Evolutionary conservation across 1,139 yeast genomes (phyloP).

Genomic region (Nakaseomyces bracarensis): DNA sequence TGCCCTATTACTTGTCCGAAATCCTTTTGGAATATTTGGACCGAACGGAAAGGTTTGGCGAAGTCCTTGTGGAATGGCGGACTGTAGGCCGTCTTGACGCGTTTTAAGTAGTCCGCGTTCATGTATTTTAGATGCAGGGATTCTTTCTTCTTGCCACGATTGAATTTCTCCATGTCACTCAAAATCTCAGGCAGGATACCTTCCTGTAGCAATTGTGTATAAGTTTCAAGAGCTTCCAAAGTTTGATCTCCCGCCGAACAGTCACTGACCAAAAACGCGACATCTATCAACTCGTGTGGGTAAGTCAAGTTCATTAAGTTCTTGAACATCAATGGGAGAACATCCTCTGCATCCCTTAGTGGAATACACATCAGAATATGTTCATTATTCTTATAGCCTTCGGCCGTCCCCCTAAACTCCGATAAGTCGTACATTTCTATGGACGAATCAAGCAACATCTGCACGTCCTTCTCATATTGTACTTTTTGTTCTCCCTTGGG

Average conservation of each 20-base stretch:
- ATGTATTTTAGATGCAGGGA: slow-evolving; percentile 54
- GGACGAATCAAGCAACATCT: slow-evolving; percentile 29
- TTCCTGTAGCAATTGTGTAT: slow-evolving; percentile 58
- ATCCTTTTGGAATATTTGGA: slow-evolving; percentile 71
- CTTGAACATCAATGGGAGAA: slow-evolving; percentile 74
- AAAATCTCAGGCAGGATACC: slow-evolving; percentile 49
- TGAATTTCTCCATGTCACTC: slow-evolving; percentile 50
- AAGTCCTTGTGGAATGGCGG: slow-evolving; percentile 53
- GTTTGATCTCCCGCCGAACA: slow-evolving; percentile 72
- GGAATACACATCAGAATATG: slow-evolving; percentile 69
- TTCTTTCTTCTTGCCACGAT: slow-evolving; percentile 41
- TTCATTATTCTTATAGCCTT: slow-evolving; percentile 53
- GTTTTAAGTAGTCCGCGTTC: slow-evolving; percentile 56
- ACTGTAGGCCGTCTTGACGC: slow-evolving; percentile 48
- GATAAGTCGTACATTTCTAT: slow-evolving; percentile 58
- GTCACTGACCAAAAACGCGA: slow-evolving; percentile 80
- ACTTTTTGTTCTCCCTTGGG: slow-evolving; percentile 22
- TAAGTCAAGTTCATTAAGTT: slow-evolving; percentile 80
- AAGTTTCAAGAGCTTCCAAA: slow-evolving; percentile 56
- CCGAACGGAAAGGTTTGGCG: slow-evolving; percentile 63
- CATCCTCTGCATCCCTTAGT: slow-evolving; percentile 71
- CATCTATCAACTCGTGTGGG: slow-evolving; percentile 71
- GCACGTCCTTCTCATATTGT: slow-evolving; percentile 21
- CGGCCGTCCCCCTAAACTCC: slow-evolving; percentile 46
- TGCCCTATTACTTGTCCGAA: slow-evolving; percentile 81